phyloP scores from a whole-genome alignment of 2,329 filamentous ascomycete species.

The Thielaviopsis populi region DNA sequence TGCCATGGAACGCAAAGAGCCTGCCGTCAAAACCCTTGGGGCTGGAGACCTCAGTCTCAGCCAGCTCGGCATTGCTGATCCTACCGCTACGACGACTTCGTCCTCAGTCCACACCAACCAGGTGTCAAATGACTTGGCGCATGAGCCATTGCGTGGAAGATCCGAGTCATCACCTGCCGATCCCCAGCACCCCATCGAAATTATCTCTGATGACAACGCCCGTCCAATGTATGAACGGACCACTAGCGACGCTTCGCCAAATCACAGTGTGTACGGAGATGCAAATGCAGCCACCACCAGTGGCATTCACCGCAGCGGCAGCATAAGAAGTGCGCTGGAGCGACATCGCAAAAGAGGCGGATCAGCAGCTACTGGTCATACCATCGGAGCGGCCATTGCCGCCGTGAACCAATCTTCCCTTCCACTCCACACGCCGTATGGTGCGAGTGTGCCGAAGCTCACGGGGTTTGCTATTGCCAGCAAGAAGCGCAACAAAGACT shows the following conservation, averaged over 20 bases:
- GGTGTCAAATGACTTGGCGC: neutral
- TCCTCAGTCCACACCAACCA: neutral
- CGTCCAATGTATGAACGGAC: conserved; percentile 18
- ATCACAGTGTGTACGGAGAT: conserved; percentile 14
- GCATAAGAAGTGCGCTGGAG: conserved; percentile 47
- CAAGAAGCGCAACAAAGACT: conserved; percentile 91
- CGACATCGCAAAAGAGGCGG: conserved; percentile 66
- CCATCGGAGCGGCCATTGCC: conserved; percentile 56
- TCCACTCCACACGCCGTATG: conserved; percentile 44
- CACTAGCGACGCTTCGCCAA: conserved; percentile 9
- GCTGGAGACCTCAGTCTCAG: conserved; percentile 78
- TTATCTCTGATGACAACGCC: conserved; percentile 24
- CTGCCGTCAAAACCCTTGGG: conserved; percentile 77
- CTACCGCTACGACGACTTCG: conserved; percentile 17
- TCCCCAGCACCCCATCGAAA: conserved; percentile 21
- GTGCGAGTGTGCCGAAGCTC: conserved; percentile 52
- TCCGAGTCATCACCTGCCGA: conserved; percentile 47
- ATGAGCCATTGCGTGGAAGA: conserved; percentile 26
- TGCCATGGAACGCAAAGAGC: conserved; percentile 44
- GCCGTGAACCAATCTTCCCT: conserved; percentile 38
- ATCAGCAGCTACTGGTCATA: conserved; percentile 53
- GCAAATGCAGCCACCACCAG: conserved; percentile 7
- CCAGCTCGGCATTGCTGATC: conserved; percentile 64
- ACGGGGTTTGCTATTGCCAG: conserved; percentile 94
- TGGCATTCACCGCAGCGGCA: conserved; percentile 48